A percentile compares a stretch with the other conserved stretches of the same genome.
Evolutionary conservation across 1,139 yeast species (phyloP).

Genomic region (Suhomyces terraborum): DNA sequence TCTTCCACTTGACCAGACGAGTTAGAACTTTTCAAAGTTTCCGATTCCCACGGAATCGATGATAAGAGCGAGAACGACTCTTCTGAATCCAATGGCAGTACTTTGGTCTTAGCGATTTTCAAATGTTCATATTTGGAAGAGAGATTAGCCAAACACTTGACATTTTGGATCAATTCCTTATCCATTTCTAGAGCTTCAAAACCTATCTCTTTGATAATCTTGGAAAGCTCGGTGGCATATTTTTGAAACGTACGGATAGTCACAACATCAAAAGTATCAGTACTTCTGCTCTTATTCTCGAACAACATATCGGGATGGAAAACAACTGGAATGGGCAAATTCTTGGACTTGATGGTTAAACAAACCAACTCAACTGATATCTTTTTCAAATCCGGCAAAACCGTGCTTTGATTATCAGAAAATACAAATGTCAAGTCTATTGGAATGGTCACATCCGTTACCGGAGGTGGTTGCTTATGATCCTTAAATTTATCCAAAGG

Average conservation of each 20-base stretch:
- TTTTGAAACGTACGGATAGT: conserved; percentile 36
- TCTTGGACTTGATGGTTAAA: conserved; percentile 35
- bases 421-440: conserved; percentile 29
- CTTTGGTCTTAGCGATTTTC: conserved; percentile 19
- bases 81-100: conserved; percentile 13
- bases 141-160: conserved; percentile 39
- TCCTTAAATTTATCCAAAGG: conserved; percentile 18
- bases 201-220: conserved; percentile 30
- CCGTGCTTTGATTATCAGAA: conserved; percentile 21
- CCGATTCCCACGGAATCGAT: conserved; percentile 28
- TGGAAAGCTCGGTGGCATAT: conserved; percentile 34
- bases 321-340: conserved; percentile 40
- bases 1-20: conserved; percentile 18
- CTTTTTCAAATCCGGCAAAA: conserved; percentile 34
- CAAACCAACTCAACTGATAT: conserved; percentile 36
- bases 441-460: conserved; percentile 28
- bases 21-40: conserved; percentile 17
- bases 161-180: conserved; percentile 29
- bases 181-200: conserved; percentile 29
- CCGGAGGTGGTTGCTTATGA: conserved; percentile 11
- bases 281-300: conserved; percentile 32
- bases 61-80: conserved; percentile 12
- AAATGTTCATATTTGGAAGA: conserved; percentile 30
- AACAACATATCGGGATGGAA: conserved; percentile 41
- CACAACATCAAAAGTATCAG: conserved; percentile 36